These are phyloP conservation scores for Chloranthus sessilifolius DNA, from an alignment of 164 flowering plant genomes.

Conservation along the genomic window DNA sequence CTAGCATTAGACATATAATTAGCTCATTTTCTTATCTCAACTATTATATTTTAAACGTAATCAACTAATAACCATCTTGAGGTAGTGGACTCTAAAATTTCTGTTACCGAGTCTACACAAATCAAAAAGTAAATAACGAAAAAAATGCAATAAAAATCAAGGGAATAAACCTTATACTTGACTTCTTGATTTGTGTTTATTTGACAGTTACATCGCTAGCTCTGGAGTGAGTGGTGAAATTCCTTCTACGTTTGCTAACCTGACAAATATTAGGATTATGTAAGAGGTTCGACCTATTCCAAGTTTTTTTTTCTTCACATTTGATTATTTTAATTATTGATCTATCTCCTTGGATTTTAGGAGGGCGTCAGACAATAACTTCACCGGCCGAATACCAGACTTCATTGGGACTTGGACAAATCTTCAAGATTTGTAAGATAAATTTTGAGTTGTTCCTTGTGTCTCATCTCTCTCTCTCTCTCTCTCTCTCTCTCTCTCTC, in stretches of 20 bases:
- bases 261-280: constrained; percentile 22
- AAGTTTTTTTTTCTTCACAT: background rate
- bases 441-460: background rate
- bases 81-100: no score
- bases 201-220: constrained; percentile 28
- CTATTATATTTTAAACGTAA: no score
- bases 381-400: constrained; percentile 64
- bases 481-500: background rate
- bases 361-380: constrained; percentile 53
- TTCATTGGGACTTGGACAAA: constrained; percentile 63
- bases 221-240: constrained; percentile 37
- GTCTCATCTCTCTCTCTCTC: background rate
- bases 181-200: background rate
- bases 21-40: no score
- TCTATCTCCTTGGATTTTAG: constrained; percentile 24
- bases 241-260: constrained; percentile 28
- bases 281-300: constrained; percentile 12
- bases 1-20: no score
- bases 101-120: no score
- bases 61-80: no score
- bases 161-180: no score
- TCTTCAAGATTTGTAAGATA: constrained; percentile 37
- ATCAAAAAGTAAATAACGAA: no score
- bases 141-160: no score
- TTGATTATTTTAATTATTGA: background rate